phyloP scores from a whole-genome alignment of 2,329 filamentous ascomycete genomes.

The Pseudogymnoascus sp. region DNA sequence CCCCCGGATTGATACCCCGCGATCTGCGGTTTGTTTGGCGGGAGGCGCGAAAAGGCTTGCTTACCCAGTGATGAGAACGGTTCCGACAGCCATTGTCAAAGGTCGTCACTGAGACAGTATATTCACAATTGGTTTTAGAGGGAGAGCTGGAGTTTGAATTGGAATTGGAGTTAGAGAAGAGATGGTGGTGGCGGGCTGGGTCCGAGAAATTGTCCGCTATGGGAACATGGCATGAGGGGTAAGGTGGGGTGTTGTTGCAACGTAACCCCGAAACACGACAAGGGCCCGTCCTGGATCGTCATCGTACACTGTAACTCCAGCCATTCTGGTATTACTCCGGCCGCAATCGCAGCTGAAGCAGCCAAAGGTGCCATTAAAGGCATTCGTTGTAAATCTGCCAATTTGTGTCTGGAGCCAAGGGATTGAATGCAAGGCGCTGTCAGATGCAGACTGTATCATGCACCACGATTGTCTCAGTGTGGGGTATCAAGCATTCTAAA shows the following conservation, averaged over 20 bases:
- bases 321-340: not conserved
- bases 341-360: too few species aligned
- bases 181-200: not conserved
- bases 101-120: constrained; percentile 12
- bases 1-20: constrained; percentile 8
- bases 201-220: not conserved
- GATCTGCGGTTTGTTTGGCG: constrained; percentile 14
- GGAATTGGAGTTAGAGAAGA: not conserved
- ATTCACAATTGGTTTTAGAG: constrained; percentile 16
- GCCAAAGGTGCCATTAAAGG: too few species aligned
- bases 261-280: constrained; percentile 9
- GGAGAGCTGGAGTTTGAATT: not conserved
- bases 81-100: constrained; percentile 66
- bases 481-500: too few species aligned
- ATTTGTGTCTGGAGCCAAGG: too few species aligned
- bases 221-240: not conserved
- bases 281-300: not conserved
- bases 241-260: not conserved
- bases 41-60: not conserved
- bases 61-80: constrained; percentile 88
- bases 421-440: too few species aligned
- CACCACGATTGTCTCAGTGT: too few species aligned
- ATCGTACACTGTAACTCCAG: not conserved
- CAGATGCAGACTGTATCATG: too few species aligned
- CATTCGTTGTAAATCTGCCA: too few species aligned